These are phyloP conservation scores for Ceraceosorus bombacis DNA, from an alignment of 1,284 basidiomycete species.

Conservation along the genomic window DNA sequence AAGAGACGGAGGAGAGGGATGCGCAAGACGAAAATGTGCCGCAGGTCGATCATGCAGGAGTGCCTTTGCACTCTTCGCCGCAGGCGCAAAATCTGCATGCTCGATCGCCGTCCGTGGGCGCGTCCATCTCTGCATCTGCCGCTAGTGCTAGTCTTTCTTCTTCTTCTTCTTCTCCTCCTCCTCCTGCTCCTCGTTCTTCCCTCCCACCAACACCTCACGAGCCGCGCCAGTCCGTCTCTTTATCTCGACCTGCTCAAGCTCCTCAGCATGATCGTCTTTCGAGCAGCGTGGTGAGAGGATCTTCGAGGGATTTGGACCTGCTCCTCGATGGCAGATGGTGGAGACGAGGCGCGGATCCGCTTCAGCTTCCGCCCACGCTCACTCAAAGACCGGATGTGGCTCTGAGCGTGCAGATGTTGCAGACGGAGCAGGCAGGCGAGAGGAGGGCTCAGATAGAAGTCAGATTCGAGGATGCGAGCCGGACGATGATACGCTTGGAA, in stretches of 20 bases:
- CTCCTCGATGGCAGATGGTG: constrained; percentile 36
- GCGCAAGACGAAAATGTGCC: too few species aligned
- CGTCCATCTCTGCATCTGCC: too few species aligned
- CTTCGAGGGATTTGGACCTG: constrained; percentile 34
- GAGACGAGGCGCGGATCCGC: constrained; percentile 28
- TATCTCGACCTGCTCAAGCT: too few species aligned
- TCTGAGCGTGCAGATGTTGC: neutral
- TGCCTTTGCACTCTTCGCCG: too few species aligned
- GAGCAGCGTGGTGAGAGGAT: constrained; percentile 9
- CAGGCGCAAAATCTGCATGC: too few species aligned
- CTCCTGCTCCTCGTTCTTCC: constrained; percentile 11
- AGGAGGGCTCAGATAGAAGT: constrained; percentile 12
- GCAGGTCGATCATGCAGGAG: too few species aligned
- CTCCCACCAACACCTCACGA: neutral
- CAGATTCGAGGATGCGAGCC: constrained; percentile 36
- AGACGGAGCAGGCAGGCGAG: neutral
- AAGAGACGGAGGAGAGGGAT: constrained; percentile 1
- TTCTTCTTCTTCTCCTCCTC: too few species aligned
- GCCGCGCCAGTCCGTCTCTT: too few species aligned
- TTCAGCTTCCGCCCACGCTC: constrained; percentile 32
- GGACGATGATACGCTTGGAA: constrained; percentile 22
- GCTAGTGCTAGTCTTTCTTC: too few species aligned
- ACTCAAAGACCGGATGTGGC: constrained; percentile 26
- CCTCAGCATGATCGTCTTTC: neutral
- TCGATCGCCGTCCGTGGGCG: too few species aligned